These are phyloP conservation scores for Euphorbia peplus DNA, from an alignment of 345 rosid genomes.

Conservation along the genomic window DNA sequence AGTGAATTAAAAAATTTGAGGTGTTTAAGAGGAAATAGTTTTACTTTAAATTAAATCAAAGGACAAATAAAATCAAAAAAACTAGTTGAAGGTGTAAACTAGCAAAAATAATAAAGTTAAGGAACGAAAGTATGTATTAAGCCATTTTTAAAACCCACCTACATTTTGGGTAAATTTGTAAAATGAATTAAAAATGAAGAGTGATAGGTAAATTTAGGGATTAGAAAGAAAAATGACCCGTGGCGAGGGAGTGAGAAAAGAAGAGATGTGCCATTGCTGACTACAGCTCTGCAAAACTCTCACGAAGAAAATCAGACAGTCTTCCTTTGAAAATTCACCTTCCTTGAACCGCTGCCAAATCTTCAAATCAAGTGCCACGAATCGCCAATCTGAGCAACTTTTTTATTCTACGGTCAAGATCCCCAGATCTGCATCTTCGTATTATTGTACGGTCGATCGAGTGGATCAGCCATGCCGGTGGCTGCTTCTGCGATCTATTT, in stretches of 20 bases:
- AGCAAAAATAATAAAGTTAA: no score
- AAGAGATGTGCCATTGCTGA: constrained; percentile 12
- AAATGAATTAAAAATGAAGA: no score
- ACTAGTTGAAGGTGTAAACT: no score
- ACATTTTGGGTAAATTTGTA: no score
- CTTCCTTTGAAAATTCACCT: background rate
- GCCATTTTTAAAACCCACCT: no score
- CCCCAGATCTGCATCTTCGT: constrained; percentile 12
- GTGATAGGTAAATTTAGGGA: background rate
- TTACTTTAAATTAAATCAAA: no score
- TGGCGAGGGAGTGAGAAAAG: background rate
- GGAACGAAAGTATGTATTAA: no score
- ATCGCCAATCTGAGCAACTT: background rate
- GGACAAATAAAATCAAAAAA: no score
- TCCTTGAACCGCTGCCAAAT: background rate
- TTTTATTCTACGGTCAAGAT: background rate
- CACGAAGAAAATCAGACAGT: background rate
- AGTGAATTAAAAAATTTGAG: no score
- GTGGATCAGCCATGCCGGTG: constrained; percentile 89
- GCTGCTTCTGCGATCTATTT: constrained; percentile 98
- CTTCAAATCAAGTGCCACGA: background rate
- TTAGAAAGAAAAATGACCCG: background rate
- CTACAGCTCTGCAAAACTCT: constrained; percentile 6
- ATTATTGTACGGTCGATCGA: constrained; percentile 15
- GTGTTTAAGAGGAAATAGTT: no score